Conservation (phyloP, 345 rosid genomes). For the Arabidopsis suecica region DNA sequence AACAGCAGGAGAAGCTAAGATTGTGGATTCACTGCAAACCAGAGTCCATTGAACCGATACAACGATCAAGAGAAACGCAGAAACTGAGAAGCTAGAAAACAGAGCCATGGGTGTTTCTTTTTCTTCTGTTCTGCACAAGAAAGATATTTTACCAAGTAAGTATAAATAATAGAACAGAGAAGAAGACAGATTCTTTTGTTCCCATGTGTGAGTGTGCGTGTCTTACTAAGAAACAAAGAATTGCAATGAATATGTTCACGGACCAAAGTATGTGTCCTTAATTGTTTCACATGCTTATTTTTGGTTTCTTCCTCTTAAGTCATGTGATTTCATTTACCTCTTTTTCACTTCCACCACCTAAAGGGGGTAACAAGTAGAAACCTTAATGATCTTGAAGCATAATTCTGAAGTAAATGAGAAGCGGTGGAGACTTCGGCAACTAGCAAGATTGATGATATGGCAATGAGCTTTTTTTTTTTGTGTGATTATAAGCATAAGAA, state of each 20-base stretch:
- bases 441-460: not conserved
- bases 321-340: slow-evolving; percentile 47
- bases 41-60: slow-evolving; percentile 35
- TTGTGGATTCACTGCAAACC: slow-evolving; percentile 46
- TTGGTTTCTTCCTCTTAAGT: slow-evolving; percentile 35
- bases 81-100: slow-evolving; percentile 37
- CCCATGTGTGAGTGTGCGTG: slow-evolving; percentile 46
- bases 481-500: slow-evolving; percentile 15
- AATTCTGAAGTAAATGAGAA: slow-evolving; percentile 4
- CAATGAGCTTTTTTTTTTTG: not conserved
- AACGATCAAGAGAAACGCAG: slow-evolving; percentile 40
- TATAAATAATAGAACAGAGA: slow-evolving; percentile 43
- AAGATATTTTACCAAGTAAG: slow-evolving; percentile 22
- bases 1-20: slow-evolving; percentile 65
- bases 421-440: slow-evolving; percentile 4
- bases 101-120: slow-evolving; percentile 51
- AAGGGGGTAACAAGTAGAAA: slow-evolving; percentile 17
- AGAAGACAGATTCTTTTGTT: slow-evolving; percentile 35
- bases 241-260: slow-evolving; percentile 44
- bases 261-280: slow-evolving; percentile 41
- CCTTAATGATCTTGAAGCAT: not conserved
- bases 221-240: slow-evolving; percentile 43
- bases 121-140: slow-evolving; percentile 42
- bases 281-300: slow-evolving; percentile 41
- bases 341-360: slow-evolving; percentile 33